Conservation (phyloP, 768 basidiomycete species). For the Mycena epipterygia region DNA sequence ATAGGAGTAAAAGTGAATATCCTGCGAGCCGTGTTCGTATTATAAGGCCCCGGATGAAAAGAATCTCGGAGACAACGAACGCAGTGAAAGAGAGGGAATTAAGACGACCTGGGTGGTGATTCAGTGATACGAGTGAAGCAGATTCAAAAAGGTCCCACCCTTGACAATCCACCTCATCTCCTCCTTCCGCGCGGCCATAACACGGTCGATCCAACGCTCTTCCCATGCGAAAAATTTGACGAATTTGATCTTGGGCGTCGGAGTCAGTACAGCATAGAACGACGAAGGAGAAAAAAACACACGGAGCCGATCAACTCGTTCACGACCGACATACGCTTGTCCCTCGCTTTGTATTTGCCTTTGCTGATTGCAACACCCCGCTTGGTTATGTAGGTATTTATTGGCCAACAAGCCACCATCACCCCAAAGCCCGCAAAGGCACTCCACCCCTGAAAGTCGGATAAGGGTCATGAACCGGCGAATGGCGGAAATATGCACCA, state of each 20-base stretch:
- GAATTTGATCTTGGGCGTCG: constrained; percentile 59
- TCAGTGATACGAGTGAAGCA: background rate
- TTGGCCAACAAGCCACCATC: constrained; percentile 19
- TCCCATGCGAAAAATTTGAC: constrained; percentile 92
- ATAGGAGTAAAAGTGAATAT: constrained; percentile 16
- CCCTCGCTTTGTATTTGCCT: constrained; percentile 70
- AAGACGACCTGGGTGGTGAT: background rate
- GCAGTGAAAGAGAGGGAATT: background rate
- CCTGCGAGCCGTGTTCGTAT: background rate
- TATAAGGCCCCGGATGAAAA: background rate
- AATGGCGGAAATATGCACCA: constrained; percentile 54
- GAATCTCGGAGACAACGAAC: background rate
- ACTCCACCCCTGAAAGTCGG: constrained; percentile 22
- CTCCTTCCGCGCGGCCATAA: constrained; percentile 69
- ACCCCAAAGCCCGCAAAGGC: constrained; percentile 28
- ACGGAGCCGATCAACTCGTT: constrained; percentile 84
- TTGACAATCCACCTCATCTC: constrained; percentile 87
- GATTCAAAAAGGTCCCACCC: constrained; percentile 51
- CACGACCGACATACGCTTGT: constrained; percentile 83
- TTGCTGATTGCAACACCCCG: constrained; percentile 61
- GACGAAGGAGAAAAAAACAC: background rate
- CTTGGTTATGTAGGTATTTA: constrained; percentile 22
- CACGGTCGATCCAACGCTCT: constrained; percentile 78
- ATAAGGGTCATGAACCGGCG: background rate
- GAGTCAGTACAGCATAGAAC: background rate